phyloP scores from a whole-genome alignment of 2,329 filamentous ascomycete genomes.

The Aspergillus pseudotamarii region DNA sequence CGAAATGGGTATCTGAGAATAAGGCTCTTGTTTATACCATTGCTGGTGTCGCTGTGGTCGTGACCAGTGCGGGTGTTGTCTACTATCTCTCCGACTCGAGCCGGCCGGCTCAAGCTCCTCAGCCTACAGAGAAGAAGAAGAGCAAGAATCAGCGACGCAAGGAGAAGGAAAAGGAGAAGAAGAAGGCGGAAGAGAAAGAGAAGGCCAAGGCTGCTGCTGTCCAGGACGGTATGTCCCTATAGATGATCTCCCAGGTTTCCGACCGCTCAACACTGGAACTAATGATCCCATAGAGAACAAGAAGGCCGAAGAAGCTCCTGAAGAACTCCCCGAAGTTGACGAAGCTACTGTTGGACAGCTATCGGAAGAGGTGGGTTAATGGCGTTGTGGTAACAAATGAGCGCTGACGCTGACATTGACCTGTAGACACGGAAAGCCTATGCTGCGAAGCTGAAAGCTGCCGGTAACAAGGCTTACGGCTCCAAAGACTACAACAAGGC shows the following conservation, averaged over 20 bases:
- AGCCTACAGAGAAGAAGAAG: conserved; percentile 63
- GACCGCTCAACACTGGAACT: conserved; percentile 20
- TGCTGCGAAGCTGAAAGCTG: conserved; percentile 88
- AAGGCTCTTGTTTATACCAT: conserved; percentile 96
- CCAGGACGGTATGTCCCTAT: conserved; percentile 38
- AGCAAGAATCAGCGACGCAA: conserved; percentile 91
- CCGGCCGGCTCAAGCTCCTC: conserved; percentile 42
- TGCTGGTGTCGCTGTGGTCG: conserved; percentile 88
- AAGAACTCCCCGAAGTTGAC: conserved; percentile 70
- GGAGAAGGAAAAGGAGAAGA: conserved; percentile 56
- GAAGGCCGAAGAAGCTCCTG: conserved; percentile 54
- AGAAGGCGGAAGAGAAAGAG: conserved; percentile 55
- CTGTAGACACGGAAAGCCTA: conserved; percentile 77
- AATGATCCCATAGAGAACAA: conserved; percentile 31
- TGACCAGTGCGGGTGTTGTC: conserved; percentile 86
- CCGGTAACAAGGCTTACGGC: conserved; percentile 94
- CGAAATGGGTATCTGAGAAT: conserved; percentile 91
- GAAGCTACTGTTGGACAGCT: conserved; percentile 52
- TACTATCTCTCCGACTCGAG: conserved; percentile 76
- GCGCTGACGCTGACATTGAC: conserved; percentile 13
- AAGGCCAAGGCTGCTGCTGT: conserved; percentile 53
- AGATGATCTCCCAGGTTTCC: conserved; percentile 39
- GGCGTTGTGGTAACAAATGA: neutral
- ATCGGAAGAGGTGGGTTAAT: conserved; percentile 47
- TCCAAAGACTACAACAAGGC: conserved; percentile 91